phyloP scores from a whole-genome alignment of 2,329 filamentous ascomycete species.

The Colletotrichum noveboracense region DNA sequence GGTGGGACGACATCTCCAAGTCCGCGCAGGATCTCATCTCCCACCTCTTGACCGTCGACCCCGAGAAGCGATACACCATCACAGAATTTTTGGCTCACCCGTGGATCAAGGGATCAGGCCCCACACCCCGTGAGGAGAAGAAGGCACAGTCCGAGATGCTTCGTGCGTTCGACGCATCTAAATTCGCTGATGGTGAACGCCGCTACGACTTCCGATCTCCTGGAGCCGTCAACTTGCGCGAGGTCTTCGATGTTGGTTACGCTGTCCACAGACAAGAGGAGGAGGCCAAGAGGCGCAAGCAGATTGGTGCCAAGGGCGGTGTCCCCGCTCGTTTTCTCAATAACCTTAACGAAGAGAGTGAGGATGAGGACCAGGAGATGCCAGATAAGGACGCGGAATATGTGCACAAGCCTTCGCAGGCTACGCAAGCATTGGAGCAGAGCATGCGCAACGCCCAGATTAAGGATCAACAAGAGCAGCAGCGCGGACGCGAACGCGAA shows the following conservation, averaged over 20 bases:
- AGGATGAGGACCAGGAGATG: conserved; percentile 66
- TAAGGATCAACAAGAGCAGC: conserved; percentile 58
- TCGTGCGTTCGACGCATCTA: conserved; percentile 62
- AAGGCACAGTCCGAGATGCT: conserved; percentile 53
- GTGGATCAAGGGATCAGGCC: conserved; percentile 78
- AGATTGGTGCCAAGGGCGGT: conserved; percentile 75
- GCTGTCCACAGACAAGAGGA: conserved; percentile 97
- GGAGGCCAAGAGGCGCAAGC: conserved; percentile 89
- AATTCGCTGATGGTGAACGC: conserved; percentile 63
- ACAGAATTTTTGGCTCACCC: conserved; percentile 92
- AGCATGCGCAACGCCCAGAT: conserved; percentile 87
- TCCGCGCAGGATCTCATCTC: conserved; percentile 93
- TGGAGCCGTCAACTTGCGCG: conserved; percentile 91
- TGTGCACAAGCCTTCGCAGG: conserved; percentile 46
- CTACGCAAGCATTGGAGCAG: conserved; percentile 77
- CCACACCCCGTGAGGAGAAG: conserved; percentile 64
- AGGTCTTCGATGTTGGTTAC: conserved; percentile 98
- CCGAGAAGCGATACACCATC: conserved; percentile 93
- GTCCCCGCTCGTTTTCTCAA: conserved; percentile 57
- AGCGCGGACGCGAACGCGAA: conserved; percentile 56
- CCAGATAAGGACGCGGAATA: conserved; percentile 64
- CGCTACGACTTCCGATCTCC: conserved; percentile 94
- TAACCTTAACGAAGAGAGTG: conserved; percentile 72
- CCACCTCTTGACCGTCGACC: conserved; percentile 92
- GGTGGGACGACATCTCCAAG: conserved; percentile 99